Conservation (phyloP, 1,284 basidiomycete genomes). For the Phaffia rhodozyma region DNA sequence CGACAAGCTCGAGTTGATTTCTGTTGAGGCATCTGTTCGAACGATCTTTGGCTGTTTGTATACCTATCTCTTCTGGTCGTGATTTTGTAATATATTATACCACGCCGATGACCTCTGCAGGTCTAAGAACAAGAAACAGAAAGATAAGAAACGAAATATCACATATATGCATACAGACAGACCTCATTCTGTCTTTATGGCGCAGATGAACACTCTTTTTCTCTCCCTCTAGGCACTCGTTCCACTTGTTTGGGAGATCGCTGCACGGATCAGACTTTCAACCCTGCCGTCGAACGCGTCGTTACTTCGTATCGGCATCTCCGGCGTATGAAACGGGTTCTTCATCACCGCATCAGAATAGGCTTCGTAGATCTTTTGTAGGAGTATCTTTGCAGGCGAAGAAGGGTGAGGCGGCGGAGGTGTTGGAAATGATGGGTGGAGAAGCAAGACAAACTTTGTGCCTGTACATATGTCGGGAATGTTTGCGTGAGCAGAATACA, state of each 20-base stretch:
- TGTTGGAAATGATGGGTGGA: conserved; percentile 59
- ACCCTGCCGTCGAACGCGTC: conserved; percentile 70
- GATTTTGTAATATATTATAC: no score
- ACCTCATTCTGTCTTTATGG: no score
- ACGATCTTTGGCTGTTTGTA: no score
- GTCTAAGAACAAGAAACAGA: no score
- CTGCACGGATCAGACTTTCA: conserved; percentile 28
- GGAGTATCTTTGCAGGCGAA: conserved; percentile 6
- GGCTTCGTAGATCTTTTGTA: conserved; percentile 13
- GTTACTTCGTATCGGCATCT: conserved; percentile 86
- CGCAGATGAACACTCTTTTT: background rate
- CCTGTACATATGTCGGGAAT: conserved; percentile 43
- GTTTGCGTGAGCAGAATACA: background rate
- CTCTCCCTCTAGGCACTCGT: background rate
- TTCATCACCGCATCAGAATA: conserved; percentile 86
- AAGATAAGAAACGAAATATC: no score
- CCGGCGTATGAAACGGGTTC: conserved; percentile 96
- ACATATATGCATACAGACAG: no score
- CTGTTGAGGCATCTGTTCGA: no score
- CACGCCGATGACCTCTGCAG: no score
- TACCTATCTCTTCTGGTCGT: no score
- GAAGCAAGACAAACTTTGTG: conserved; percentile 92
- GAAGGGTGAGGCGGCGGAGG: conserved; percentile 14
- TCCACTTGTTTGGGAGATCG: background rate
- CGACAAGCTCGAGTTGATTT: no score